Conservation (phyloP, 331 rosid genomes). For the Arachis monticola region DNA sequence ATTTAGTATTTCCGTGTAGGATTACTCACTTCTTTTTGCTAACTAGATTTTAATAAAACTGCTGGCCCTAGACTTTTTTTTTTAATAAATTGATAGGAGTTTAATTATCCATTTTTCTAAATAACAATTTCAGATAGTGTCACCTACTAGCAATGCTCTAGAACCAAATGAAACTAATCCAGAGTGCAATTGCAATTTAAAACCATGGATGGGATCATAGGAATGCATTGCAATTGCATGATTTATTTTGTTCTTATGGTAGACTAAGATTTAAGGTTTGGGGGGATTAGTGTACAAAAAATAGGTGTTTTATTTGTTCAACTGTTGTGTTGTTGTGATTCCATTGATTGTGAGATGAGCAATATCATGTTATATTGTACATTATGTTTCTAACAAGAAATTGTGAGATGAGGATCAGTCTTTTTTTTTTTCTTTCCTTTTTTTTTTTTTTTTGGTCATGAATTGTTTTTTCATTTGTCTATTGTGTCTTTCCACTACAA, state of each 20-base stretch:
- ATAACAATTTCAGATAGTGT: too few species aligned
- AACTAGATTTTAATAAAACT: too few species aligned
- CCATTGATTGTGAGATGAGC: conserved; percentile 36
- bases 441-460: neutral
- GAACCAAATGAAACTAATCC: too few species aligned
- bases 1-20: too few species aligned
- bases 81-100: too few species aligned
- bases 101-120: too few species aligned
- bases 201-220: neutral
- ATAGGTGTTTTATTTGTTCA: conserved; percentile 30
- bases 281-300: conserved; percentile 36
- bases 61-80: too few species aligned
- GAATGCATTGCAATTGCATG: neutral
- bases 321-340: conserved; percentile 10
- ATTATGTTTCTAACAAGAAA: conserved; percentile 29
- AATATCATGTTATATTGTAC: conserved; percentile 37
- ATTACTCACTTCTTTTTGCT: too few species aligned
- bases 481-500: neutral
- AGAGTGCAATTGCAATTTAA: neutral
- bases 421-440: too few species aligned
- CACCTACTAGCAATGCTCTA: too few species aligned
- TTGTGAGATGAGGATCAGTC: neutral
- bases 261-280: too few species aligned
- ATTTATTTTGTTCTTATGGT: neutral
- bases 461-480: conserved; percentile 2